phyloP scores from a whole-genome alignment of 208 protist species.

The Leishmania arabica region DNA sequence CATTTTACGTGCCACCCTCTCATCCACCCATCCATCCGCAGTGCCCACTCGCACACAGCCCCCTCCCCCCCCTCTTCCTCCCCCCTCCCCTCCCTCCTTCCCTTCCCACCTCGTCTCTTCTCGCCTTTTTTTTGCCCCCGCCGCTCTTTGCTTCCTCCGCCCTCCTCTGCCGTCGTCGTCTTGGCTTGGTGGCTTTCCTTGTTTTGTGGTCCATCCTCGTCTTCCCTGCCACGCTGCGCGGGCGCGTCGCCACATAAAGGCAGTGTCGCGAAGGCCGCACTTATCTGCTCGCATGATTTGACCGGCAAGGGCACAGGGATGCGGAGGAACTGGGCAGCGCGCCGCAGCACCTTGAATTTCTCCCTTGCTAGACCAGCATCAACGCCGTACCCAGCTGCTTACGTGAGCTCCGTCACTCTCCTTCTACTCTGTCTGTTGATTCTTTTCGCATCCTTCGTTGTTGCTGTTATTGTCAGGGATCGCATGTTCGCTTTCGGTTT shows the following conservation, averaged over 20 bases:
- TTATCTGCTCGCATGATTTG: background rate
- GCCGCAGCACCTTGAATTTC: background rate
- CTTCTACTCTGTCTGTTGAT: background rate
- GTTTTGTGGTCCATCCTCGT: no score
- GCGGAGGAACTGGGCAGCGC: background rate
- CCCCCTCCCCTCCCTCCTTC: background rate
- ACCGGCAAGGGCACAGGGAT: background rate
- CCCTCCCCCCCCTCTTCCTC: no score
- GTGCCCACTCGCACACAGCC: background rate
- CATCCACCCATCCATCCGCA: background rate
- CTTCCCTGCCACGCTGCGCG: background rate
- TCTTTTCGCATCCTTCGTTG: no score
- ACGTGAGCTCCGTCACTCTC: background rate
- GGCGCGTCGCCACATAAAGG: background rate
- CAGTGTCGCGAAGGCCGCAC: background rate
- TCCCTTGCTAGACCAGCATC: background rate
- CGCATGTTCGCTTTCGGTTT: background rate
- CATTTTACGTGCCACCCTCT: background rate
- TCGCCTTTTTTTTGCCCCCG: background rate
- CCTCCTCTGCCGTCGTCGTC: background rate
- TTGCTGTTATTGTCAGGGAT: no score
- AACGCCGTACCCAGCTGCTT: background rate
- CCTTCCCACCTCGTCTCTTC: background rate
- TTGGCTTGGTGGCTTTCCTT: background rate
- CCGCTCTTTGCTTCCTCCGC: background rate